Conservation (phyloP, 2,329 filamentous ascomycete species). For the Aspergillus versicolor region DNA sequence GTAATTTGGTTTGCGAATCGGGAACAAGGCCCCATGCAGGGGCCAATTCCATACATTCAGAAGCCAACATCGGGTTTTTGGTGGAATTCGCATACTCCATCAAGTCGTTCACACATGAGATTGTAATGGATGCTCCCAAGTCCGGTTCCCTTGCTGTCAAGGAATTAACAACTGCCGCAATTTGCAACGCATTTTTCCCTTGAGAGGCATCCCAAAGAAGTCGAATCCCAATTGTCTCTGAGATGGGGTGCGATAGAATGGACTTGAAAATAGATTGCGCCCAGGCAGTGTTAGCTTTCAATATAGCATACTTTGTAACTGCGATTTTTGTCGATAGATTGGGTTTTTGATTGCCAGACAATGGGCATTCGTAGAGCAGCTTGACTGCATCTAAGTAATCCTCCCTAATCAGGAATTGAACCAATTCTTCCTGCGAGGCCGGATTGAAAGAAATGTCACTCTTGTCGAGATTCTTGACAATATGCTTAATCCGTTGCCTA, state of each 20-base stretch:
- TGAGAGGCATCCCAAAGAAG: conserved; percentile 74
- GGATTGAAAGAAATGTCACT: conserved; percentile 51
- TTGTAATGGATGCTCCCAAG: conserved; percentile 57
- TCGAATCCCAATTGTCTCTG: conserved; percentile 68
- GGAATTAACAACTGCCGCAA: conserved; percentile 69
- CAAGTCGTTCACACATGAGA: conserved; percentile 72
- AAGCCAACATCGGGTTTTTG: conserved; percentile 68
- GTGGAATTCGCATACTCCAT: conserved; percentile 70
- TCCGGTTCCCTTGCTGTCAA: conserved; percentile 55
- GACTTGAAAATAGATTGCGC: conserved; percentile 59
- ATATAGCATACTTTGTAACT: conserved; percentile 61
- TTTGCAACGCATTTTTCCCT: conserved; percentile 69
- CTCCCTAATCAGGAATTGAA: conserved; percentile 61
- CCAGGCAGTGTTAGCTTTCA: conserved; percentile 62
- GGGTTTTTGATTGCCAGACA: conserved; percentile 43
- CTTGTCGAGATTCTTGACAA: conserved; percentile 54
- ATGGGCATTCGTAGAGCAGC: conserved; percentile 63
- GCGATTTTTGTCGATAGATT: conserved; percentile 51
- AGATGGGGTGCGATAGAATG: conserved; percentile 46
- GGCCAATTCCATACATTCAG: conserved; percentile 69
- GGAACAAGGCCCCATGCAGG: conserved; percentile 64
- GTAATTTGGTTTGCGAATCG: conserved; percentile 67
- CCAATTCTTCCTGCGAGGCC: conserved; percentile 51
- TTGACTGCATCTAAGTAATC: conserved; percentile 63
- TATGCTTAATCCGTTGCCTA: conserved; percentile 58